These are phyloP conservation scores for Hordeum marinum DNA, from an alignment of 176 grass and related monocot genomes.

Conservation along the genomic window DNA sequence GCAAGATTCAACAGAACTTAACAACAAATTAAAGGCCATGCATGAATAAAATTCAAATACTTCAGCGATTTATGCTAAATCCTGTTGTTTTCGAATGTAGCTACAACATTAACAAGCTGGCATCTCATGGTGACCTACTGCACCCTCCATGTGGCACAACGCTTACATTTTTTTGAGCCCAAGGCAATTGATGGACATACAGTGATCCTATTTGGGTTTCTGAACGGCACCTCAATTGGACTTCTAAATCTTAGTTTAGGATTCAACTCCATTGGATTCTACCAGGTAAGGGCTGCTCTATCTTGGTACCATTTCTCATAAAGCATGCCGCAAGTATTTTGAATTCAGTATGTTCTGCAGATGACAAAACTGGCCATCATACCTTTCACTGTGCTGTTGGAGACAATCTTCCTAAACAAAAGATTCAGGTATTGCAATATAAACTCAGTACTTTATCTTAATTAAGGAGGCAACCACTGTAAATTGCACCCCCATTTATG, in stretches of 20 bases:
- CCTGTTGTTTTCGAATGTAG: constrained; percentile 46
- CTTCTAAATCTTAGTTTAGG: constrained; percentile 97
- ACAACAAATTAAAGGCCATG: not conserved
- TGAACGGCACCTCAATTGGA: constrained; percentile 94
- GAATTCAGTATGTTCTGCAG: constrained; percentile 46
- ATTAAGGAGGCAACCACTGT: constrained; percentile 12
- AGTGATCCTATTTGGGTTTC: constrained; percentile 85
- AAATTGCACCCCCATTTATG: not conserved
- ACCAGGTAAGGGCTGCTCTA: constrained; percentile 53
- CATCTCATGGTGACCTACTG: constrained; percentile 98
- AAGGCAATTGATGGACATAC: constrained; percentile 82
- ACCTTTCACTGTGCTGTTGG: constrained; percentile 96
- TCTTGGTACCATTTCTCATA: constrained; percentile 4
- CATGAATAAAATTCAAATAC: constrained; percentile 20
- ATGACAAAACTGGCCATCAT: constrained; percentile 99
- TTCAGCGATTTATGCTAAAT: not conserved
- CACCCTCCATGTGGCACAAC: constrained; percentile 85
- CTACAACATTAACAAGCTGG: constrained; percentile 98
- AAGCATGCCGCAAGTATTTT: constrained; percentile 17
- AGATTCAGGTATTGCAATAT: constrained; percentile 76
- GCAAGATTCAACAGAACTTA: constrained; percentile 10
- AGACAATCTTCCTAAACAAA: constrained; percentile 93
- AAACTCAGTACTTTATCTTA: constrained; percentile 19
- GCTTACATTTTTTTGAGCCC: constrained; percentile 89
- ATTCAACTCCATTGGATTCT: constrained; percentile 99